Percentiles rank a stretch among this genome's conserved stretches.
Conservation (phyloP, 2,329 filamentous ascomycete genomes). For the Aspergillus pseudoterreus region DNA sequence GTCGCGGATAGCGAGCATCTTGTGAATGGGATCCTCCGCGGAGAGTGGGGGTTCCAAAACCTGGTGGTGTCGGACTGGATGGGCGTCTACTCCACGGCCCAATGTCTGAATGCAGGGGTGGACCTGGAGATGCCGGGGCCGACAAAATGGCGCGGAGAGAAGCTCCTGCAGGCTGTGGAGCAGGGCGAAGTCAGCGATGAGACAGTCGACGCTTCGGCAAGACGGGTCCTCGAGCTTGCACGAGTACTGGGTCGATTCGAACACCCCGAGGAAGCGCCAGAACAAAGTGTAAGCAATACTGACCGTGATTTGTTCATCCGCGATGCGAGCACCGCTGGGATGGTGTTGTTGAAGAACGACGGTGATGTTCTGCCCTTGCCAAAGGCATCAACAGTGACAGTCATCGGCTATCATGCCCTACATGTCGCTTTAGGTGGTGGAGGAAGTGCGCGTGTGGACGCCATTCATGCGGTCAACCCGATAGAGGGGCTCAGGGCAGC, state of each 20-base stretch:
- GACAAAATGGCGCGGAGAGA: not conserved
- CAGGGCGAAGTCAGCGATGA: not conserved
- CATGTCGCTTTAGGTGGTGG: not conserved
- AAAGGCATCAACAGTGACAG: not conserved
- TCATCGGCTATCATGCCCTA: too few relatives aligned
- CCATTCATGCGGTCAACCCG: constrained; percentile 3
- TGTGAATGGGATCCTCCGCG: not conserved
- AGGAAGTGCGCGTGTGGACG: constrained; percentile 7
- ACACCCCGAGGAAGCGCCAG: not conserved
- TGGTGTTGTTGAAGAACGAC: constrained; percentile 7
- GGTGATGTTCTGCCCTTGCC: constrained; percentile 1
- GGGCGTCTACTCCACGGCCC: constrained; percentile 1
- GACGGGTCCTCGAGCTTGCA: not conserved
- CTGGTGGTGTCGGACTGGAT: constrained; percentile 13
- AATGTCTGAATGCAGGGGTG: not conserved
- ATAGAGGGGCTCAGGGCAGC: constrained; percentile 1
- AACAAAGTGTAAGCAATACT: not conserved
- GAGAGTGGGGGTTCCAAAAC: constrained; percentile 4
- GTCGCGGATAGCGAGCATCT: not conserved
- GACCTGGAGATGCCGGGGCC: constrained; percentile 10
- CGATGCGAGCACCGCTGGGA: not conserved
- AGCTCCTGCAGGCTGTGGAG: not conserved
- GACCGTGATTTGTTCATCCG: not conserved
- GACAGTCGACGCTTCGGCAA: not conserved
- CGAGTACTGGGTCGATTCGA: not conserved